Base-by-base conservation (phyloP, 371 early-diverging fungal species). In the Quaeritorhiza haematococci region DNA sequence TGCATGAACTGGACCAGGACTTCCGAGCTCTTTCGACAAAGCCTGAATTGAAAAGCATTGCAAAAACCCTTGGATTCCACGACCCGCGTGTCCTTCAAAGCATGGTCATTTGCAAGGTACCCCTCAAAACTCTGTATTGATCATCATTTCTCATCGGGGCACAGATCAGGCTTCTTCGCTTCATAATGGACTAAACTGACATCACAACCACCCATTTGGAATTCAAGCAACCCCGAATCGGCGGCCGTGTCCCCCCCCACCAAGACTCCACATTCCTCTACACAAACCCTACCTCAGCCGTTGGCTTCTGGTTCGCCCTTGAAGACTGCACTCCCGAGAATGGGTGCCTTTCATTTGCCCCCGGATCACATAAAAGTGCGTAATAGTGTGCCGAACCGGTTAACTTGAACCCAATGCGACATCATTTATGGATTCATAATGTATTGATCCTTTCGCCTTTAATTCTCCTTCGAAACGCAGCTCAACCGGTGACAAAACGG, bases 271-370 rank as follows among this genome's bases (percentile, higher is more conserved):
- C 91, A 3, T 96, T 96, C 63, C 72, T 96, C 57, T 92, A 90
- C 69, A 94, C 94, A 0, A 74, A 87, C 24, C 94, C 94, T 1
- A 66, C 80, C 17, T 89, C 89, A 1, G 93, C 94, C 0, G 71
- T 82, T 21, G 96, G 95, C 3, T 86, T 93, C 59, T 95, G 96
- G 96, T 87, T 92, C 66, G 93, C 95, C 0, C 75, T 94, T 19
- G 93, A 96, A 63, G 92, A 96, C 58, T 92, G 92, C 73, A 93
- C 93, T 0, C 69, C 78, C 8, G 68, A 75, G 41, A 94, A 96
- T 63, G 95, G 96, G 0, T 92, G 92, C 59, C 82, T 96, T 58
- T 87, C 81, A 60, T 92, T 91, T 65, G 75, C 87, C 0, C 92
- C 91, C 4, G 91, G 91, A 7, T 90, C 91, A 8, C 94, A 94